These are phyloP conservation scores for Eucalyptus pumila DNA, from an alignment of 345 rosid genomes.

Conservation along the genomic window DNA sequence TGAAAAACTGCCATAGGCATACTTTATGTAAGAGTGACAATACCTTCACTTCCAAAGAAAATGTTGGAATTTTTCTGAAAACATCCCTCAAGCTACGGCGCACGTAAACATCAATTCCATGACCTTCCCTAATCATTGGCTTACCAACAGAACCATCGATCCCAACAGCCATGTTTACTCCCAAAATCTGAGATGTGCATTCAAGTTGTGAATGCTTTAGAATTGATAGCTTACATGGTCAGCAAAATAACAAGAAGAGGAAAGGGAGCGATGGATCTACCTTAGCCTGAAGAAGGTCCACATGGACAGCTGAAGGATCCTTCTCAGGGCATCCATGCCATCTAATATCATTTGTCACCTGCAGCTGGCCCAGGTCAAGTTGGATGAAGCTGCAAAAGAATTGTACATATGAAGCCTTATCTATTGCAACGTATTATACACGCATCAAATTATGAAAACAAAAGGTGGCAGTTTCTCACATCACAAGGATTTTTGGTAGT, in stretches of 20 bases:
- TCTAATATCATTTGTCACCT: constrained; percentile 76
- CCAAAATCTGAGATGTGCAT: constrained; percentile 55
- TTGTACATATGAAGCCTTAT: not conserved
- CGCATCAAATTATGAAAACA: not conserved
- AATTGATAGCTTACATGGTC: not conserved
- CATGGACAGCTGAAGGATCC: constrained; percentile 90
- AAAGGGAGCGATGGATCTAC: constrained; percentile 11
- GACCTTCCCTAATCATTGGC: constrained; percentile 84
- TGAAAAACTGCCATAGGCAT: not conserved
- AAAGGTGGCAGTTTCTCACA: not conserved
- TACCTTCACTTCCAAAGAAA: constrained; percentile 91
- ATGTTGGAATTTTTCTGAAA: constrained; percentile 85
- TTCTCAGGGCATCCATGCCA: constrained; percentile 89
- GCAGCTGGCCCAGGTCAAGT: constrained; percentile 88
- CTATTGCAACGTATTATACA: not conserved
- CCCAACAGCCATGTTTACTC: constrained; percentile 93
- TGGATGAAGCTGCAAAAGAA: constrained; percentile 68
- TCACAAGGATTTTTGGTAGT: not conserved
- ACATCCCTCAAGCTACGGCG: constrained; percentile 95
- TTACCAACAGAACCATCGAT: constrained; percentile 71
- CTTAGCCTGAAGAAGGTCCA: constrained; percentile 94
- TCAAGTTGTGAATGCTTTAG: not conserved
- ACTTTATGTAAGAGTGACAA: not conserved
- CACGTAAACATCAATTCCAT: constrained; percentile 74
- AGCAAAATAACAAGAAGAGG: not conserved